Evolutionary conservation across 2,329 filamentous ascomycete genomes (phyloP).

Genomic region (Venturia nashicola): DNA sequence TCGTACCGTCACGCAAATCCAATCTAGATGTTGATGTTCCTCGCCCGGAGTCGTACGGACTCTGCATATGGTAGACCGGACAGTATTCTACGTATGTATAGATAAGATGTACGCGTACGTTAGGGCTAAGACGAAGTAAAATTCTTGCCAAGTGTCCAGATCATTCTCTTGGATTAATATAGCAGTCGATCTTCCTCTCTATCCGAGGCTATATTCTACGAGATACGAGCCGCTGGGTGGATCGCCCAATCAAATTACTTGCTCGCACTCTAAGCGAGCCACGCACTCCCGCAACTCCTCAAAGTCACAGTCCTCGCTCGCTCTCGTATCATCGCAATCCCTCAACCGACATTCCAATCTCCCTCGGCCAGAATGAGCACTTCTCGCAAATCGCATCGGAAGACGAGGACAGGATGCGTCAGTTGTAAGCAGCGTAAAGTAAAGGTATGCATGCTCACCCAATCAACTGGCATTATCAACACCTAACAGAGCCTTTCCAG

Average conservation of each 20-base stretch:
- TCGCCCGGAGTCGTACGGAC: too few species aligned
- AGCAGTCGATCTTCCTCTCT: not conserved
- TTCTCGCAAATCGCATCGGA: not conserved
- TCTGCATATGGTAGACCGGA: too few species aligned
- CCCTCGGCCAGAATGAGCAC: not conserved
- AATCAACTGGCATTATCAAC: not conserved
- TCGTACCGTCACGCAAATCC: too few species aligned
- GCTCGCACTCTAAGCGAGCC: not conserved
- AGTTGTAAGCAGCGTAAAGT: conserved; percentile 6
- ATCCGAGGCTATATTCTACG: not conserved
- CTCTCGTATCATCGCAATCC: not conserved
- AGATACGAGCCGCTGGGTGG: not conserved
- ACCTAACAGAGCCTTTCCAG: not conserved
- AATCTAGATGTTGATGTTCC: too few species aligned
- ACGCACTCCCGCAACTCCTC: not conserved
- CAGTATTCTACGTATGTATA: too few species aligned
- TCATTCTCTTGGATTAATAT: not conserved
- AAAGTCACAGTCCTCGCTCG: not conserved
- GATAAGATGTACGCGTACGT: too few species aligned
- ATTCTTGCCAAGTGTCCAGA: too few species aligned
- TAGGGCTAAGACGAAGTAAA: too few species aligned
- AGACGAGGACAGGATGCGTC: not conserved
- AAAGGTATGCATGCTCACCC: not conserved
- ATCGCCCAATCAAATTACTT: not conserved
- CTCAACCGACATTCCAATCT: not conserved